These are phyloP conservation scores for Cenococcum geophilum DNA, from an alignment of 495 filamentous ascomycete species.

Conservation along the genomic window DNA sequence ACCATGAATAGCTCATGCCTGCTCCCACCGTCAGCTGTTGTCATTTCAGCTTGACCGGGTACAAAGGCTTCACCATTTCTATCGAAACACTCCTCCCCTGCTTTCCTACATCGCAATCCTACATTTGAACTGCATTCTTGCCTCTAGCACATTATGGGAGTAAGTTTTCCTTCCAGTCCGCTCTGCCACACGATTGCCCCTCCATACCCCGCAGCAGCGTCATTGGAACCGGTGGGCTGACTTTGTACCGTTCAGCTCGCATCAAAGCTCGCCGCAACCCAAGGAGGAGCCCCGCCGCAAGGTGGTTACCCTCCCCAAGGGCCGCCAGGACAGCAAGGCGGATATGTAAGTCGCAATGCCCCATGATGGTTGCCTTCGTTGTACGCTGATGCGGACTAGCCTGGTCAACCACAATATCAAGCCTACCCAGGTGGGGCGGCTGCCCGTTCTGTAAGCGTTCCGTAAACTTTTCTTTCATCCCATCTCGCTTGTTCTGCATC, in stretches of 20 bases:
- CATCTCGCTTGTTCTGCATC: constrained; percentile 21
- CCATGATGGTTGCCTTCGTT: background rate
- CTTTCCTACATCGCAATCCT: background rate
- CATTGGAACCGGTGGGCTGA: background rate
- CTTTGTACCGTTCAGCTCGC: constrained; percentile 18
- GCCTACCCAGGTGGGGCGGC: constrained; percentile 24
- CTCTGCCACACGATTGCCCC: background rate
- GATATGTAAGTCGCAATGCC: constrained; percentile 23
- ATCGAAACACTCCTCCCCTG: background rate
- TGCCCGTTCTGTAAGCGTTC: constrained; percentile 6
- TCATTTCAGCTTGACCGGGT: constrained; percentile 6
- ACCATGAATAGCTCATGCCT: constrained; percentile 11
- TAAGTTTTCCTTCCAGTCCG: background rate
- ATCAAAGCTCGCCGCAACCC: constrained; percentile 26
- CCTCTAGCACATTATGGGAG: constrained; percentile 2
- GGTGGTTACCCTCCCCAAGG: constrained; percentile 23
- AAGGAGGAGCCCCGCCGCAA: constrained; percentile 12
- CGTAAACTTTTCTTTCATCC: constrained; percentile 10
- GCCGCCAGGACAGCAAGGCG: constrained; percentile 18
- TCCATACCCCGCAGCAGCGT: constrained; percentile 11
- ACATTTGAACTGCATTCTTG: background rate
- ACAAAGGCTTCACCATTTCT: background rate
- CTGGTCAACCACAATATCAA: constrained; percentile 36
- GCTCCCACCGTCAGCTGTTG: background rate
- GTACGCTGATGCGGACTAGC: constrained; percentile 18